These are phyloP conservation scores for Trifolium dubium DNA, from an alignment of 306 rosid species.

Conservation along the genomic window DNA sequence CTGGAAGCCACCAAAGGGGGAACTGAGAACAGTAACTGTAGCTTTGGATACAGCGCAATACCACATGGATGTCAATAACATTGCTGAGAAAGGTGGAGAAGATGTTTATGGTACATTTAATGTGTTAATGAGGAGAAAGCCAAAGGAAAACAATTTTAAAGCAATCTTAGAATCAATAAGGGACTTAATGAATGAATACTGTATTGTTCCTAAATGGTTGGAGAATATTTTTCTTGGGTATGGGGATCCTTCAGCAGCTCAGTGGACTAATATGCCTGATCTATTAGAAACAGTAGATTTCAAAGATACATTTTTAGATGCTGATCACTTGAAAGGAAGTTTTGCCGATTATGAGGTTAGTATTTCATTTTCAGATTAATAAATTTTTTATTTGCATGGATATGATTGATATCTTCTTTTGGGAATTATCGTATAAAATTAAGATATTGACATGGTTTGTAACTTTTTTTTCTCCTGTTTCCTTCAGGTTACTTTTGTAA, in stretches of 20 bases:
- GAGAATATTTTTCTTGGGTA: conserved; percentile 89
- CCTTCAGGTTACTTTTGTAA: conserved; percentile 68
- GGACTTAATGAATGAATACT: conserved; percentile 96
- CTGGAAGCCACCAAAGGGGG: conserved; percentile 99
- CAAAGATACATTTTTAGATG: conserved; percentile 92
- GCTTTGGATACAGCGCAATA: conserved; percentile 99
- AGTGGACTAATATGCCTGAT: conserved; percentile 98
- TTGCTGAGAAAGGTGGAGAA: conserved; percentile 86
- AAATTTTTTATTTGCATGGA: conserved; percentile 14
- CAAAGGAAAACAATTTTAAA: conserved; percentile 97
- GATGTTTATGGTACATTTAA: conserved; percentile 96
- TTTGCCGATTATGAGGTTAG: conserved; percentile 81
- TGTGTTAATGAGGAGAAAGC: conserved; percentile 95
- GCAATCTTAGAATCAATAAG: conserved; percentile 96
- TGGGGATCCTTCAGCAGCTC: conserved; percentile 97
- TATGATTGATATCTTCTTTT: conserved; percentile 29
- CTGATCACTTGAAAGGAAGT: conserved; percentile 75
- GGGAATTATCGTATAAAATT: conserved; percentile 20
- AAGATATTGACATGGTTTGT: conserved; percentile 22
- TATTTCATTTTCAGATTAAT: conserved; percentile 34
- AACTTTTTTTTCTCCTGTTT: conserved; percentile 38
- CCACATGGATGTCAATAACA: conserved; percentile 91
- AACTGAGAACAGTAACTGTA: conserved; percentile 88
- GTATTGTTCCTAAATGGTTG: conserved; percentile 97
- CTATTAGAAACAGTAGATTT: conserved; percentile 87